Evolutionary conservation across 495 filamentous ascomycete species (phyloP).

Genomic region (Bacidia rubella): DNA sequence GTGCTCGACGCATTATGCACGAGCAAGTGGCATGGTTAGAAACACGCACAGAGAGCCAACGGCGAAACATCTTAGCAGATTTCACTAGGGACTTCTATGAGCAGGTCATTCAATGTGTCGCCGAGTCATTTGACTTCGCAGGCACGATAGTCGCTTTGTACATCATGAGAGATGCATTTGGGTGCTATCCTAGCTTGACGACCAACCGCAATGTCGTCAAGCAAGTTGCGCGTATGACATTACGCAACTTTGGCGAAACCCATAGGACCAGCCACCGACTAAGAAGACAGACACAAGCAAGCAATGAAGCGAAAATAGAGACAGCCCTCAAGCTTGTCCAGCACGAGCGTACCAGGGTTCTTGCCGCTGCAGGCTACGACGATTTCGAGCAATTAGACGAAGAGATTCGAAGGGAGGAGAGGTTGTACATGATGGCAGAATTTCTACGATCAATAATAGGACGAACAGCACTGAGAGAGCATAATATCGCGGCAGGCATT

Average conservation of each 20-base stretch:
- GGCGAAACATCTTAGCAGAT: conserved; percentile 21
- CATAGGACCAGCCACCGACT: conserved; percentile 15
- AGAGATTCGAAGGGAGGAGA: conserved; percentile 31
- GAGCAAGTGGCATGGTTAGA: conserved; percentile 46
- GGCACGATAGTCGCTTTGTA: conserved; percentile 50
- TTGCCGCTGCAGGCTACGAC: conserved; percentile 18
- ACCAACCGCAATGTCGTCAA: conserved; percentile 39
- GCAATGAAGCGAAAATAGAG: conserved; percentile 17
- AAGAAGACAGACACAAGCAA: conserved; percentile 6
- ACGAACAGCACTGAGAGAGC: conserved; percentile 26
- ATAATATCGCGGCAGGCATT: conserved; percentile 29
- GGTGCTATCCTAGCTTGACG: conserved; percentile 35
- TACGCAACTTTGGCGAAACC: conserved; percentile 9
- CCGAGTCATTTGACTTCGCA: conserved; percentile 36
- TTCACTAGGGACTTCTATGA: conserved; percentile 42
- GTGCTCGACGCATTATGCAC: conserved; percentile 42
- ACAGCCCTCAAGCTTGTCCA: conserved; percentile 20
- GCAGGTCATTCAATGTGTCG: conserved; percentile 42
- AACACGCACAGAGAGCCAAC: conserved; percentile 19
- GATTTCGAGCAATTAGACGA: conserved; percentile 26
- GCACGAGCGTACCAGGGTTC: conserved; percentile 16
- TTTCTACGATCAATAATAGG: conserved; percentile 39
- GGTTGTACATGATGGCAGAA: conserved; percentile 36
- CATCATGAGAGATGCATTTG: conserved; percentile 39
- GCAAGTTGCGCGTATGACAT: conserved; percentile 32